Conservation (phyloP, 2,329 filamentous ascomycete species). For the Cordyceps pruinosa region DNA sequence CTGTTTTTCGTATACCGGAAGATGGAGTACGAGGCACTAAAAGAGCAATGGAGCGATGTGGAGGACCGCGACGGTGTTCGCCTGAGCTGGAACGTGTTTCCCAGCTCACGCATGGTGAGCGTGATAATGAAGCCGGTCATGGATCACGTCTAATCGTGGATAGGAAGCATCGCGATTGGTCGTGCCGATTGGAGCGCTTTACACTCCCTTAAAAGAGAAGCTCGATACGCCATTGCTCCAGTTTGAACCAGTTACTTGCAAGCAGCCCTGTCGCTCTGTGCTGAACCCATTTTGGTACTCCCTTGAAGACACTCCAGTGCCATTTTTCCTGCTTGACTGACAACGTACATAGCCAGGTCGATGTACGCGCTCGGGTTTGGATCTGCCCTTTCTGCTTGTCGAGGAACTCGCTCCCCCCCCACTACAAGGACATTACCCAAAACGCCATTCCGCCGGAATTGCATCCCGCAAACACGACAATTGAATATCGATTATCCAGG, state of each 20-base stretch:
- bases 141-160: background rate
- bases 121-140: background rate
- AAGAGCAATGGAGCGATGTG: slow-evolving; percentile 93
- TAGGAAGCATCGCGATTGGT: slow-evolving; percentile 91
- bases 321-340: background rate
- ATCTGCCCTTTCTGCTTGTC: slow-evolving; percentile 85
- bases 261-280: slow-evolving; percentile 88
- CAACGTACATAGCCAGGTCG: slow-evolving; percentile 57
- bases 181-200: slow-evolving; percentile 91
- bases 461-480: slow-evolving; percentile 77
- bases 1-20: slow-evolving; percentile 1
- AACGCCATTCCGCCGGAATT: slow-evolving; percentile 79
- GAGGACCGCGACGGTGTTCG: slow-evolving; percentile 95
- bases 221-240: slow-evolving; percentile 80
- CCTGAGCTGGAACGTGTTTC: slow-evolving; percentile 97
- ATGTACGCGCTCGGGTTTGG: slow-evolving; percentile 77
- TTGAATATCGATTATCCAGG: slow-evolving; percentile 75
- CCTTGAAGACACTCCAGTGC: background rate
- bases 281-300: slow-evolving; percentile 90
- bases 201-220: slow-evolving; percentile 94
- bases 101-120: slow-evolving; percentile 89
- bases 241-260: slow-evolving; percentile 96
- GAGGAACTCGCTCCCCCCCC: slow-evolving; percentile 72
- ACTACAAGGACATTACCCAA: slow-evolving; percentile 85
- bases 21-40: slow-evolving; percentile 91